A percentile compares a stretch with the other conserved stretches of the same genome.
Evolutionary conservation across 768 basidiomycete species (phyloP).

Genomic region (Russula dissimulans): DNA sequence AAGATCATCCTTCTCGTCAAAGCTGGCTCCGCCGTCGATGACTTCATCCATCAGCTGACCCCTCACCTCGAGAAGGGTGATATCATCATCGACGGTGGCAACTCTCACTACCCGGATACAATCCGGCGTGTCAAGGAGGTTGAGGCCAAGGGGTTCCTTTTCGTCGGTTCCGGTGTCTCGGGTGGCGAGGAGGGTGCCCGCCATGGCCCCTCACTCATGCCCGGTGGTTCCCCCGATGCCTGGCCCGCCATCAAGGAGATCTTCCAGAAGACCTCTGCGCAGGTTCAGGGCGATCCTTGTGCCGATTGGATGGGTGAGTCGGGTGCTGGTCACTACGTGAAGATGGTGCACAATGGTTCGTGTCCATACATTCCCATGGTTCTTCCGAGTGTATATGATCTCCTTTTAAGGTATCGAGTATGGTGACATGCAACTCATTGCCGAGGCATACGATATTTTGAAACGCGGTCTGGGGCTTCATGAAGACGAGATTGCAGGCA

Average conservation of each 20-base stretch:
- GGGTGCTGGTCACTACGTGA: constrained; percentile 96
- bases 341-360: constrained; percentile 97
- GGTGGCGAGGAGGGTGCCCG: constrained; percentile 99
- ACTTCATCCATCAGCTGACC: constrained; percentile 83
- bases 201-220: constrained; percentile 97
- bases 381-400: neutral
- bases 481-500: constrained; percentile 88
- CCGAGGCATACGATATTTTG: constrained; percentile 98
- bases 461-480: constrained; percentile 85
- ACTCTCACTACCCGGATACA: constrained; percentile 98
- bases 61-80: constrained; percentile 92
- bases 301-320: constrained; percentile 99
- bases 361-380: constrained; percentile 12
- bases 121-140: constrained; percentile 91
- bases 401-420: constrained; percentile 82
- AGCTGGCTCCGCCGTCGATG: constrained; percentile 92
- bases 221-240: constrained; percentile 87
- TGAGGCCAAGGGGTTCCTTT: constrained; percentile 89
- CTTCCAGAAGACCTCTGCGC: constrained; percentile 96
- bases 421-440: constrained; percentile 99
- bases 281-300: constrained; percentile 91
- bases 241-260: constrained; percentile 98
- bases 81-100: constrained; percentile 99
- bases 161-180: constrained; percentile 97
- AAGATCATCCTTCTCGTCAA: constrained; percentile 99